Conservation (phyloP, 2,329 filamentous ascomycete species). For the Botrytis deweyae region DNA sequence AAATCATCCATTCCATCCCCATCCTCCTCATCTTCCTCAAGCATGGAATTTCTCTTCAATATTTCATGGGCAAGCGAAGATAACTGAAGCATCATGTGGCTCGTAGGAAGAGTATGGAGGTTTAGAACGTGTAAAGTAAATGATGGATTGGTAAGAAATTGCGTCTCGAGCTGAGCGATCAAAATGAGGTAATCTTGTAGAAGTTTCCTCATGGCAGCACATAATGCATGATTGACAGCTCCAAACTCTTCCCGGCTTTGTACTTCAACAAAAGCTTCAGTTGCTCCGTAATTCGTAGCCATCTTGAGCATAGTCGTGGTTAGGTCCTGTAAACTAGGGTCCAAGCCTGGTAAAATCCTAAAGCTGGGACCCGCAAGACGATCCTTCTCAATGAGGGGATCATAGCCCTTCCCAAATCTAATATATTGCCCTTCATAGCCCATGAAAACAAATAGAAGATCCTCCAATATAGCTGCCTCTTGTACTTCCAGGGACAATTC, state of each 20-base stretch:
- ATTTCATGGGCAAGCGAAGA: conserved; percentile 87
- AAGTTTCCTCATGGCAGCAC: conserved; percentile 88
- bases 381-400: conserved; percentile 82
- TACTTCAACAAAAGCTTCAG: conserved; percentile 91
- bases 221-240: conserved; percentile 91
- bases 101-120: conserved; percentile 84
- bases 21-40: conserved; percentile 75
- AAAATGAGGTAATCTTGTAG: conserved; percentile 92
- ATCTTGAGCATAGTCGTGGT: conserved; percentile 87
- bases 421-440: conserved; percentile 98
- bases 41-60: conserved; percentile 79
- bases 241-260: conserved; percentile 92
- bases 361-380: conserved; percentile 80
- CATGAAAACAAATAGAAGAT: conserved; percentile 94
- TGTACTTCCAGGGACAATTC: conserved; percentile 77
- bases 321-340: conserved; percentile 87
- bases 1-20: conserved; percentile 69
- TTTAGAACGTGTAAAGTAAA: conserved; percentile 95
- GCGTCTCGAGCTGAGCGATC: conserved; percentile 89
- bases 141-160: conserved; percentile 80
- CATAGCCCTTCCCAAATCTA: conserved; percentile 77
- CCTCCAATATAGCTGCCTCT: conserved; percentile 83
- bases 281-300: conserved; percentile 87
- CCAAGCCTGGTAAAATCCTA: conserved; percentile 76
- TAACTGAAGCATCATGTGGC: conserved; percentile 87